Evolutionary conservation across 257 asterid species (phyloP).

Genomic region (Jacaranda mimosifolia): DNA sequence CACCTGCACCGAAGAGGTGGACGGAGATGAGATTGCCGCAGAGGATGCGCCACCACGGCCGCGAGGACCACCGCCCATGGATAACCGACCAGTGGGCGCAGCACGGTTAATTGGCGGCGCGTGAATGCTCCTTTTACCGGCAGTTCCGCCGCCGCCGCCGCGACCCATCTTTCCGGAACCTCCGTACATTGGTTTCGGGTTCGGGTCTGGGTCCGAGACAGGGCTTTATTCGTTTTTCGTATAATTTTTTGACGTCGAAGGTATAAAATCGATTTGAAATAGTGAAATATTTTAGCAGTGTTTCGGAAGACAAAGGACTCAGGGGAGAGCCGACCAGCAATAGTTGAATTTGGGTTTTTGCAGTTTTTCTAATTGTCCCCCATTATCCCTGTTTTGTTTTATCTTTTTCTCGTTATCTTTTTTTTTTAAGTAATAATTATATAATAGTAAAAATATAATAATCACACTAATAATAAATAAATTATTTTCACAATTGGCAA

Average conservation of each 20-base stretch:
- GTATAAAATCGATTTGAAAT: slow-evolving; percentile 28
- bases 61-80: slow-evolving; percentile 66
- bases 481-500: too few species aligned
- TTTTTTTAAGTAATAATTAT: not conserved
- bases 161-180: slow-evolving; percentile 81
- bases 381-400: slow-evolving; percentile 10
- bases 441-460: not conserved
- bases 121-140: slow-evolving; percentile 67
- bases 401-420: not conserved
- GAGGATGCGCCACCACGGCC: slow-evolving; percentile 56
- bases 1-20: slow-evolving; percentile 55
- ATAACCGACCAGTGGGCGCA: slow-evolving; percentile 57
- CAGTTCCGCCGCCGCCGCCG: slow-evolving; percentile 72
- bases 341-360: slow-evolving; percentile 45
- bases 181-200: slow-evolving; percentile 65
- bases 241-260: slow-evolving; percentile 24
- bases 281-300: slow-evolving; percentile 36
- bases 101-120: slow-evolving; percentile 71
- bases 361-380: slow-evolving; percentile 31
- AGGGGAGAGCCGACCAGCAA: slow-evolving; percentile 46
- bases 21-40: slow-evolving; percentile 43
- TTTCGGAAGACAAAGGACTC: slow-evolving; percentile 34
- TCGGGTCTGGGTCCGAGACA: slow-evolving; percentile 13
- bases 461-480: not conserved
- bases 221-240: not conserved